Evolutionary conservation across 163 green algal genomes (phyloP), one percentile per base, ranked within the genome.

Genomic region (Chloroidium sp.): DNA sequence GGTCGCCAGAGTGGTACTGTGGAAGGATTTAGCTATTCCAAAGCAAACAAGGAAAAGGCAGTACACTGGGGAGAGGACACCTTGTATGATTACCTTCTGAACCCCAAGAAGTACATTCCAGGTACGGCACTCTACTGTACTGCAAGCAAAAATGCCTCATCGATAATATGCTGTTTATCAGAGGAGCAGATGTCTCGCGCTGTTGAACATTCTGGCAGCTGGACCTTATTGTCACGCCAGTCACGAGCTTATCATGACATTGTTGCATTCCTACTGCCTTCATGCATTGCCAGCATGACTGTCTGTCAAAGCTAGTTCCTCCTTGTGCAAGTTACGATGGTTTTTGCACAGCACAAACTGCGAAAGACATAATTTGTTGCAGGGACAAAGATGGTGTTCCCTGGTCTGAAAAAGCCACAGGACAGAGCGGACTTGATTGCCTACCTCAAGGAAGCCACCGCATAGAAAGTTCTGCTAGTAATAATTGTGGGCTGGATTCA

Each of bases 381-480:
- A 89, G 96, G 96, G 74, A 98, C 93, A 61, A 98, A 99, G 92
- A 99, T 99, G 96, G 96, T 99, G 62, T 99, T 99, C 86, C 93
- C 96, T 67, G 96, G 96, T 6, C 87, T 99, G 62, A 99, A 99
- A 90, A 99, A 99, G 91, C 93, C 93, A 0, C 90, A 98, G 83
- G 94, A 98, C 59, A 90, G 93, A n/a, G 82, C 86, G 61, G 90
- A 94, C 81, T 84, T 96, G 4, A 97, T 97, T 78, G 93, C 94
- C 1, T 97, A 92, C 85, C 81, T 98, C 57, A 98, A 98, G 91
- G 77, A 86, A 13, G 82, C 82, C 36, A 86, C 82, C 62, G 78
- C 74, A 36, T 36, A 36, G 36, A 36, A 36, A 36, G 36, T 36
- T 36, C 36, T 36, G 36, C 36, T 36, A 36, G 36, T 36, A 36